Conservation (phyloP, 2,329 filamentous ascomycete species). For the Arthrobotrys iridis region DNA sequence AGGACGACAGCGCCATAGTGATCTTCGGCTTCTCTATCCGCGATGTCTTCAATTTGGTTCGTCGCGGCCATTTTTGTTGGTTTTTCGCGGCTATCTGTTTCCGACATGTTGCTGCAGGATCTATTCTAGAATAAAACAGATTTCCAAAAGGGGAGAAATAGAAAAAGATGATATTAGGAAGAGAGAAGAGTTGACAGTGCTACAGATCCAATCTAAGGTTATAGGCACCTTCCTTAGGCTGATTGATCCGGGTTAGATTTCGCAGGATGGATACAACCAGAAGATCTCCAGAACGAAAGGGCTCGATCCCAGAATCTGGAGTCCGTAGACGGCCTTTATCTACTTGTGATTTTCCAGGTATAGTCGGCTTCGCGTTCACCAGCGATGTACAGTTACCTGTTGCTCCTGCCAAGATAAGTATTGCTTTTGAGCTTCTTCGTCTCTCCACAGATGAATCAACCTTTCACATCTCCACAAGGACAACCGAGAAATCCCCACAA, state of each 20-base stretch:
- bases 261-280: conserved; percentile 33
- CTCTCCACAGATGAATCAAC: conserved; percentile 10
- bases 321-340: conserved; percentile 53
- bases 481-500: conserved; percentile 35
- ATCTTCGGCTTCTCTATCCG: conserved; percentile 40
- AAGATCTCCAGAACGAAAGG: conserved; percentile 22
- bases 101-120: conserved; percentile 28
- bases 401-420: neutral
- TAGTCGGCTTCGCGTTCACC: conserved; percentile 30
- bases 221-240: conserved; percentile 47
- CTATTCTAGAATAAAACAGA: conserved; percentile 8
- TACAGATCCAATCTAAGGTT: conserved; percentile 36
- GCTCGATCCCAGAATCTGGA: conserved; percentile 18
- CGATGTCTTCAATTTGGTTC: conserved; percentile 38
- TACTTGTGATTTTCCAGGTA: conserved; percentile 36
- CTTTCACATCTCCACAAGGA: conserved; percentile 15
- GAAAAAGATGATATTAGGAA: conserved; percentile 10
- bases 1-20: conserved; percentile 39
- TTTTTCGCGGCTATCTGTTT: conserved; percentile 49
- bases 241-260: conserved; percentile 39
- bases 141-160: conserved; percentile 17
- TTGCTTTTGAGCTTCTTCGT: neutral
- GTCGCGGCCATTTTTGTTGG: conserved; percentile 19
- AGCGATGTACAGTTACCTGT: neutral
- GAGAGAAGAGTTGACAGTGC: neutral